Percentiles rank a stretch among this genome's conserved stretches.
These are phyloP conservation scores for Sclerotinia nivalis DNA, from an alignment of 2,329 filamentous ascomycete genomes.

Conservation along the genomic window DNA sequence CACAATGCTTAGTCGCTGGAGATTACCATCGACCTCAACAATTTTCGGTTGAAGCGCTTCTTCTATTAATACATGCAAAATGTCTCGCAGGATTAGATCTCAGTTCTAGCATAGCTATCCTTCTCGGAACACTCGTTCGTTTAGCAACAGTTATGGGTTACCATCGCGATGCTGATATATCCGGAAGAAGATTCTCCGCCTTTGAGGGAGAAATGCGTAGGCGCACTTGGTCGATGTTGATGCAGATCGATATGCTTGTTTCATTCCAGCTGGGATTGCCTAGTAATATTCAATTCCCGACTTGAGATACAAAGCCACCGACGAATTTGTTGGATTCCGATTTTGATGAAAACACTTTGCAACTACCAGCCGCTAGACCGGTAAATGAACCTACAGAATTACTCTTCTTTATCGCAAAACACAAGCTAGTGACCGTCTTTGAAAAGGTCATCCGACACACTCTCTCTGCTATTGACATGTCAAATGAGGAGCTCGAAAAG, in stretches of 20 bases:
- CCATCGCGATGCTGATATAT: conserved; percentile 52
- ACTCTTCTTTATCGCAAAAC: conserved; percentile 26
- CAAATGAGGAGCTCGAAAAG: not conserved
- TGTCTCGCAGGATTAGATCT: conserved; percentile 51
- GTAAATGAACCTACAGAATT: conserved; percentile 35
- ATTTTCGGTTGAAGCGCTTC: conserved; percentile 51
- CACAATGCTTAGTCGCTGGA: conserved; percentile 52
- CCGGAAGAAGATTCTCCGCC: conserved; percentile 44
- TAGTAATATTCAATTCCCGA: conserved; percentile 47
- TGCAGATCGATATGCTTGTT: conserved; percentile 62
- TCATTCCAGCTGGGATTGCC: conserved; percentile 68
- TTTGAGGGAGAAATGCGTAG: conserved; percentile 65
- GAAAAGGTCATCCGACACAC: conserved; percentile 38
- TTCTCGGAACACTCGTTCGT: conserved; percentile 52
- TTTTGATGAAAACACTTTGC: conserved; percentile 42
- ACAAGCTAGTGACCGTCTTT: conserved; percentile 39
- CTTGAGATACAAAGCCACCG: conserved; percentile 45
- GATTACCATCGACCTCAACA: conserved; percentile 52
- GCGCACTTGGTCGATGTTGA: conserved; percentile 55
- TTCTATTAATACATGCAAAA: conserved; percentile 53
- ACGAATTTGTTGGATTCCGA: conserved; percentile 47
- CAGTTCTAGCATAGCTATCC: conserved; percentile 55
- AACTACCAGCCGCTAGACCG: conserved; percentile 39
- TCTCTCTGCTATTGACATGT: conserved; percentile 28
- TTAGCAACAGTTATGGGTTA: conserved; percentile 59